Conservation (phyloP, 2,329 filamentous ascomycete species). For the Gliomastix tumulicola region DNA sequence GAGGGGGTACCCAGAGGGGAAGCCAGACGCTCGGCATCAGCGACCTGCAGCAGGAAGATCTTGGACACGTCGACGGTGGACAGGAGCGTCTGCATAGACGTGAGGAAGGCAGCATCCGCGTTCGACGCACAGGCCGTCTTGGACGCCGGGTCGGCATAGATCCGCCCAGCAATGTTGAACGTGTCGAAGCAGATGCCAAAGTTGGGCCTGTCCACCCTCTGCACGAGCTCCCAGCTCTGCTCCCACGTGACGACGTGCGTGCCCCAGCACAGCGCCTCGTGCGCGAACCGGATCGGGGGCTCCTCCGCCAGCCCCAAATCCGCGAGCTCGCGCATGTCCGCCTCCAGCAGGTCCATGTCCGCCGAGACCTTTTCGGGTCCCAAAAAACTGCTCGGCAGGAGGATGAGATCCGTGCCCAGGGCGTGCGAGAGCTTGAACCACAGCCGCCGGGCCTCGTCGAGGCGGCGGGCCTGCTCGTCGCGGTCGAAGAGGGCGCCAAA, state of each 20-base stretch:
- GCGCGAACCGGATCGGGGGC: constrained; percentile 58
- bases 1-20: constrained; percentile 41
- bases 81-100: constrained; percentile 47
- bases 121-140: constrained; percentile 39
- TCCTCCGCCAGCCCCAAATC: constrained; percentile 52
- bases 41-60: constrained; percentile 69
- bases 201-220: constrained; percentile 56
- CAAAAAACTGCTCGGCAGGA: constrained; percentile 65
- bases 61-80: constrained; percentile 50
- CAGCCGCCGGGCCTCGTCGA: constrained; percentile 61
- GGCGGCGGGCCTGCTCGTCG: constrained; percentile 45
- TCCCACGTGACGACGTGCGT: constrained; percentile 66
- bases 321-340: constrained; percentile 56
- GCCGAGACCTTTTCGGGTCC: constrained; percentile 32
- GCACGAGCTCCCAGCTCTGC: constrained; percentile 58
- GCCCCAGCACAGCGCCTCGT: constrained; percentile 66
- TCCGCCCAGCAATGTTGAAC: constrained; percentile 65
- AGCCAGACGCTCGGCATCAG: constrained; percentile 59
- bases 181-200: constrained; percentile 72
- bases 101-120: constrained; percentile 44
- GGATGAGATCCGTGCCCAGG: constrained; percentile 61
- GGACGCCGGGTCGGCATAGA: constrained; percentile 60
- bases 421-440: constrained; percentile 57
- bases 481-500: constrained; percentile 66
- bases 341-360: constrained; percentile 47